These are phyloP conservation scores for Chamaecyparis obtusa DNA, from an alignment of 75 land plant genomes.

Conservation along the genomic window DNA sequence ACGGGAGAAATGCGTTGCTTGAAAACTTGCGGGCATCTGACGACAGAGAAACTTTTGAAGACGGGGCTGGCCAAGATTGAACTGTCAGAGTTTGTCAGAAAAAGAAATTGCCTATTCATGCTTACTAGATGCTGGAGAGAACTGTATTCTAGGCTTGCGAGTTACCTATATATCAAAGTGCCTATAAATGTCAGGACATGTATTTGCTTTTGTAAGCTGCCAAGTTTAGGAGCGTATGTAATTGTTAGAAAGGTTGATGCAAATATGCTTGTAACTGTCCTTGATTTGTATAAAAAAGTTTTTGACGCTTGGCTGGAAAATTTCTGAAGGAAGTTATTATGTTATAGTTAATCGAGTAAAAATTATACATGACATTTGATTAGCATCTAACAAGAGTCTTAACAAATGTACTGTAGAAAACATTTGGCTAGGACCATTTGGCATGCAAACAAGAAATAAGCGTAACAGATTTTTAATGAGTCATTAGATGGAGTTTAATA, in stretches of 20 bases:
- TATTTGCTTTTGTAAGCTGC: neutral
- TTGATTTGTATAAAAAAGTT: neutral
- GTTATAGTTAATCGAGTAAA: neutral
- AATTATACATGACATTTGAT: neutral
- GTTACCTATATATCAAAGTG: neutral
- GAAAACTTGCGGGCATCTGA: neutral
- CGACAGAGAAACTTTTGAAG: neutral
- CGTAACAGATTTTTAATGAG: neutral
- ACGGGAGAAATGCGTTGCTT: neutral
- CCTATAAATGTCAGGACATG: neutral
- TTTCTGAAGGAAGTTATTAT: neutral
- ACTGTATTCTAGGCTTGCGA: neutral
- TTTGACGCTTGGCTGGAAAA: neutral
- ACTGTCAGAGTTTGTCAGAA: neutral
- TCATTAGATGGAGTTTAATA: neutral
- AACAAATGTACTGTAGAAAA: neutral
- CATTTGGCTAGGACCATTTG: neutral
- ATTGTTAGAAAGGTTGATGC: neutral
- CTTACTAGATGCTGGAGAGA: neutral
- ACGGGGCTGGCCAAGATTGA: neutral
- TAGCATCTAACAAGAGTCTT: neutral
- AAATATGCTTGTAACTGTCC: neutral
- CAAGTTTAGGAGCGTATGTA: neutral
- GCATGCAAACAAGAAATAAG: neutral
- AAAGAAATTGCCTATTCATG: neutral